Conservation (phyloP, 2,329 filamentous ascomycete genomes). For the Aspergillus jensenii region DNA sequence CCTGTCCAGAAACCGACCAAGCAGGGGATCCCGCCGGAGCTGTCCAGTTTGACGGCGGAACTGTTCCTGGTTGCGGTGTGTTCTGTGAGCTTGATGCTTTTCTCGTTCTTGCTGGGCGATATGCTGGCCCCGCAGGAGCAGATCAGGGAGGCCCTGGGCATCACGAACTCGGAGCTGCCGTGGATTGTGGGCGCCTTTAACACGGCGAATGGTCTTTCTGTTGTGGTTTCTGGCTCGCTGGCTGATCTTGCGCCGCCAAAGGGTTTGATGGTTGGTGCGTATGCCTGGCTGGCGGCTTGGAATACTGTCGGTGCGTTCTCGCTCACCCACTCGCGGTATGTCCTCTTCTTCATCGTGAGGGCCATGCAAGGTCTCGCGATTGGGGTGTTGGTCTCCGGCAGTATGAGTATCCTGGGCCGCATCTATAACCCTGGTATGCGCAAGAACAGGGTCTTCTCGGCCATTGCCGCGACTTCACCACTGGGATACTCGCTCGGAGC, state of each 20-base stretch:
- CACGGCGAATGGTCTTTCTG: slow-evolving; percentile 43
- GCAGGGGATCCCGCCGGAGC: slow-evolving; percentile 41
- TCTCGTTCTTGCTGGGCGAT: slow-evolving; percentile 44
- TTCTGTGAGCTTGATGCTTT: slow-evolving; percentile 45
- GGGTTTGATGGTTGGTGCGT: slow-evolving; percentile 43
- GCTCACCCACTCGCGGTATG: slow-evolving; percentile 31
- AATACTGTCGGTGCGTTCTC: slow-evolving; percentile 40
- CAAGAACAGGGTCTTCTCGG: slow-evolving; percentile 51
- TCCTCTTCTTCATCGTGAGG: slow-evolving; percentile 39
- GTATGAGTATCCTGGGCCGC: slow-evolving; percentile 48
- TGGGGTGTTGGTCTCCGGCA: slow-evolving; percentile 50
- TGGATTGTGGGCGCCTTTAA: slow-evolving; percentile 47
- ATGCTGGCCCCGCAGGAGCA: slow-evolving; percentile 41
- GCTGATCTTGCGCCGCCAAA: slow-evolving; percentile 45
- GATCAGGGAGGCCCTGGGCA: slow-evolving; percentile 38
- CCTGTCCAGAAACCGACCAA: not conserved
- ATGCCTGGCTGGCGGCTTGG: slow-evolving; percentile 44
- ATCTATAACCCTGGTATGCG: slow-evolving; percentile 46
- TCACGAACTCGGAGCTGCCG: slow-evolving; percentile 41
- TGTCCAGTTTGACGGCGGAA: slow-evolving; percentile 41
- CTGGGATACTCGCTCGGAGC: slow-evolving; percentile 46
- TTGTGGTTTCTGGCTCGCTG: slow-evolving; percentile 39
- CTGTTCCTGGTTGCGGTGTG: slow-evolving; percentile 44
- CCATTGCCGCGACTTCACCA: slow-evolving; percentile 51
- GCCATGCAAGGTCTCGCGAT: slow-evolving; percentile 51